Percentiles rank a stretch among this genome's conserved stretches.
These are phyloP conservation scores for Crucihimalaya himalaica DNA, from an alignment of 345 rosid genomes.

Conservation along the genomic window DNA sequence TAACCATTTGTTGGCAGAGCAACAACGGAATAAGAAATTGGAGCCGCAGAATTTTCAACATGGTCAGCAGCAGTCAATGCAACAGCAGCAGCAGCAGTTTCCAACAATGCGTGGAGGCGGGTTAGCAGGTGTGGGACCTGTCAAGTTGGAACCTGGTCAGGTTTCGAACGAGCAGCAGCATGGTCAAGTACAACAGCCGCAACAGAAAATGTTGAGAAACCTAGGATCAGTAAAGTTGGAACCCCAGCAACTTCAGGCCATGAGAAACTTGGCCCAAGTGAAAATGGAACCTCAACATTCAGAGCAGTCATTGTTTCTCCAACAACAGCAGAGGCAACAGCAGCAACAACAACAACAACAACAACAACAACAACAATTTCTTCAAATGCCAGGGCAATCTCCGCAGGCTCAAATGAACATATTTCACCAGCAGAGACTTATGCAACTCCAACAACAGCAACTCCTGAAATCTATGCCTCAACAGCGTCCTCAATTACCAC, in stretches of 20 bases:
- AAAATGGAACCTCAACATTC: conserved; percentile 85
- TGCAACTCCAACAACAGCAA: conserved; percentile 84
- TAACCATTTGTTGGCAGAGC: conserved; percentile 69
- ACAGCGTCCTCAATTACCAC: conserved; percentile 75
- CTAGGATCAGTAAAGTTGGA: conserved; percentile 73
- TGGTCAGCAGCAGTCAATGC: conserved; percentile 66
- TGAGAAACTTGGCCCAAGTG: conserved; percentile 66
- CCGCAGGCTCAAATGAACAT: conserved; percentile 79
- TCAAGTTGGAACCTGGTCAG: conserved; percentile 84
- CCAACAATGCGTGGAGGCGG: conserved; percentile 62
- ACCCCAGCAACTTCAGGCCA: conserved; percentile 62
- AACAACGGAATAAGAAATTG: conserved; percentile 64
- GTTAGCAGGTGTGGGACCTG: conserved; percentile 66
- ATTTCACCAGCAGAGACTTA: conserved; percentile 69
- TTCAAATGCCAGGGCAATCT: conserved; percentile 84
- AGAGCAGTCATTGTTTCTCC: conserved; percentile 73
- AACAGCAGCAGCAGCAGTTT: conserved; percentile 75
- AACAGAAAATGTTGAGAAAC: conserved; percentile 61
- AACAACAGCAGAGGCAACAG: conserved; percentile 74
- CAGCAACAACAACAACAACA: conserved; percentile 87
- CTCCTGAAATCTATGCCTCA: conserved; percentile 83
- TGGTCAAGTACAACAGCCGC: conserved; percentile 55
- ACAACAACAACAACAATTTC: conserved; percentile 76
- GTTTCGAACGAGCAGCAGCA: conserved; percentile 65
- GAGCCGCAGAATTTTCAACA: conserved; percentile 78